Evolutionary conservation across 345 rosid genomes (phyloP), one percentile per base, ranked within the genome.

Genomic region (Noccaea caerulescens): DNA sequence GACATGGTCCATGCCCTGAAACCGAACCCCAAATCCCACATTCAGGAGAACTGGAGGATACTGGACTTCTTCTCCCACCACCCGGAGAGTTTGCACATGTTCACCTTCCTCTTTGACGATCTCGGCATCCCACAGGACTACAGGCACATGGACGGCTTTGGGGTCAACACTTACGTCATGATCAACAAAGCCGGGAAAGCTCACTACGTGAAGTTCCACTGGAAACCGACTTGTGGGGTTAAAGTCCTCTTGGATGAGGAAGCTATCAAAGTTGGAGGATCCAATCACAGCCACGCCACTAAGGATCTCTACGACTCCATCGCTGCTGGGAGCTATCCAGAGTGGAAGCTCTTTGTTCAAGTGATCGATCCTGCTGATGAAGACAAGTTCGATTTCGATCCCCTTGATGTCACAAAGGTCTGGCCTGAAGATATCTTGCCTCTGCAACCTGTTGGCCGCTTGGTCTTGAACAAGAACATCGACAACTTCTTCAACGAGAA

Each of bases 401-500:
- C 99, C 1, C 96, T 94, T 69, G 98, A 94, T 83, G 95, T 88
- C 59, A 94, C 99, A 51, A 94, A 89, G 86, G 87, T 81, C 63
- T 94, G 99, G 99, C 99, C 99, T 12, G 99, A 94, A 81, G 98
- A 94, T 74, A 78, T 94, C 61, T 69, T 94, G 68, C 99, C 99
- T n/a, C 71, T 94, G 69, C 99, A 94, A 69, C 97, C 97, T 3
- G 96, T 94, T 66, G 99, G 99, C 23, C 96, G 97, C 41, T 66
- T 94, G 96, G 98, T 94, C 49, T 79, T 94, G 88, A 94, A 94
- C 69, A 94, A 81, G 82, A 94, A 94, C 84, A 88, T 94, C 6
- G 98, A 89, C 50, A 94, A 88, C 85, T 94, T 89, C 89, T 94
- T 94, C 68, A 86, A 86, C 0, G 99, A 94, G 76, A 94, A 92